Base-by-base conservation (phyloP, 148 eudicot genomes). In the Silene uniflora region DNA sequence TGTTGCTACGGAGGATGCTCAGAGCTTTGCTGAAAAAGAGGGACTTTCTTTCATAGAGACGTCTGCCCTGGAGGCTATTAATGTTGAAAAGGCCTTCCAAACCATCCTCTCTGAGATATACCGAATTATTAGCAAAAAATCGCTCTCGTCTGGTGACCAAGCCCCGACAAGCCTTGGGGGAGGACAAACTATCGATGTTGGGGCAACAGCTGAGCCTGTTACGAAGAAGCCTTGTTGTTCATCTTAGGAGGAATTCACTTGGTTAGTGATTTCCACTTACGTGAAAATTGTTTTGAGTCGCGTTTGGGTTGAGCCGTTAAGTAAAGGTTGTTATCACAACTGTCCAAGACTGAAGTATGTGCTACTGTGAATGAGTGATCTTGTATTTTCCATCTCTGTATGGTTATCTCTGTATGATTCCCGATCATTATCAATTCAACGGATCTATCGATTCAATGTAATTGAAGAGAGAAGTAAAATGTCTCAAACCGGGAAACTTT, bases 31-130 rank as follows among this genome's bases (percentile, higher is more conserved):
- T 16, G 73, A 71, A 35, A 71, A 24, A 54, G 73, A 71, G 73
- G 73, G 73, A 19, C 73, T 71, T 71, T 71, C 73, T 52, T 71
- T 71, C 44, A 71, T 71, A 54, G 73, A 71, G 73, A 71, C 73
- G 14, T 71, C 73, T 71, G 73, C 73, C 22, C 44, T 71, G 6
- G 73, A 71, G 62, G 73, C 73, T 6, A 52, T 16, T 11, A 71
- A 71, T 54, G 73, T 71, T 17, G 73, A 71, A 54, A 71, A 71
- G 62, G 62, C 73, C 7, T 71, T 71, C 25, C 73, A 71, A 55
- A 71, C 73, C 55, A 71, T 71, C 27, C 44, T 71, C 39, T 71
- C 73, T 27, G 73, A 71, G 62, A 71, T 71, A 22, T 71, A 73
- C 55, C 49, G 75, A 39, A 73, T 73, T 11, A 73, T 73, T 17